Evolutionary conservation across 345 rosid genomes (phyloP).

Genomic region (Eucalyptus tenuipes): DNA sequence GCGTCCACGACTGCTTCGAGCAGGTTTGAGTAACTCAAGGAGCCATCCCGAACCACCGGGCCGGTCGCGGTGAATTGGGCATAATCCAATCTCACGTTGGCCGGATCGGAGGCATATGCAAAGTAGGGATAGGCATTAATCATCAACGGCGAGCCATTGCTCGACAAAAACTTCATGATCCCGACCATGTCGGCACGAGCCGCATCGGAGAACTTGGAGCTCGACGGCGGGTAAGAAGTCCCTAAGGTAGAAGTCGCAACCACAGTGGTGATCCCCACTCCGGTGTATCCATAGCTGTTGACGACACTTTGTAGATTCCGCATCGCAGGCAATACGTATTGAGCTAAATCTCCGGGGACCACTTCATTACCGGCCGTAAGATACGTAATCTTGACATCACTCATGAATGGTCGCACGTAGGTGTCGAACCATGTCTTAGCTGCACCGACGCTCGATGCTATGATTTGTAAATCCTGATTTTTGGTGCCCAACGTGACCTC

Average conservation of each 20-base stretch:
- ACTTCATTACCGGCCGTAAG: neutral
- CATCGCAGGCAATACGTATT: neutral
- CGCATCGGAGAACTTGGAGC: neutral
- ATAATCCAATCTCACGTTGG: neutral
- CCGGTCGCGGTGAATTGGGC: neutral
- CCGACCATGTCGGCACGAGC: neutral
- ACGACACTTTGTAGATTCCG: neutral
- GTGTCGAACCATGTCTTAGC: neutral
- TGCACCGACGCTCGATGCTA: neutral
- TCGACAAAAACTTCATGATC: neutral
- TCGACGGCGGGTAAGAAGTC: neutral
- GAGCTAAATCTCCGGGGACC: neutral
- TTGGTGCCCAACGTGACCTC: neutral
- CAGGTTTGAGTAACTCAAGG: neutral
- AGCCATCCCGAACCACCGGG: neutral
- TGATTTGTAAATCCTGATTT: neutral
- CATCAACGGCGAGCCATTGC: neutral
- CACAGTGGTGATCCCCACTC: neutral
- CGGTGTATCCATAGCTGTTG: neutral
- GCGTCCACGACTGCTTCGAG: slow-evolving; percentile 1
- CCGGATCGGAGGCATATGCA: neutral
- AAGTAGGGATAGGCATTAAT: slow-evolving; percentile 2
- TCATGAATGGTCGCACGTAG: neutral
- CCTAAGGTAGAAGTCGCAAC: neutral
- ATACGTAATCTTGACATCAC: neutral